Evolutionary conservation across 768 basidiomycete species (phyloP), one percentile per base, ranked within the genome.

Genomic region (Crucibulum laeve): DNA sequence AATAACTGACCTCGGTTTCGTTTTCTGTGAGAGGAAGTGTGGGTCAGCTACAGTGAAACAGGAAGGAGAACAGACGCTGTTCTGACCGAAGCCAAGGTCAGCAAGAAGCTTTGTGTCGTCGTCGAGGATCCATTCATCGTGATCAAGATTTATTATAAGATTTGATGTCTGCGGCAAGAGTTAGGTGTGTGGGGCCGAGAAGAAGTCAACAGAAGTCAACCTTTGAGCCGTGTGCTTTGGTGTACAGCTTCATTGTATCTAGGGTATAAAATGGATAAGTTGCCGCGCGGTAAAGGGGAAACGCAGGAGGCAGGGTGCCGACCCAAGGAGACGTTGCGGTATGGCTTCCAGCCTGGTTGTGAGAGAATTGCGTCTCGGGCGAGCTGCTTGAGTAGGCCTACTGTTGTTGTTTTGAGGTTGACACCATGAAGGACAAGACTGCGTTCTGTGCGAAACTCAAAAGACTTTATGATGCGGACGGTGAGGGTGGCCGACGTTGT

Each of bases 161-260:
- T 99, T 98, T 24, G 88, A 88, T 1, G 94, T 95, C 95, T 97
- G 54, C 13, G 25, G 30, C 39, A 45, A 26, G 36, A 40, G 21
- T 30, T n/a, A 30, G 8, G n/a, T 30, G 8, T 8, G 4, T 32
- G 28, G 14, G 18, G 23, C 25, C 11, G 26, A 26, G 36, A 25
- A 13, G n/a, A 43, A 24, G 28, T 8, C 8, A n/a, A 30, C 8
- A 30, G 28, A 30, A 8, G 48, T 63, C 15, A 40, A 87, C 95
- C 79, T 99, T 99, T 42, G 91, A 77, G 8, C 94, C 93, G 57
- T 98, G 95, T 2, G 95, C 96, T 58, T 82, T 84, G 3, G 91
- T 89, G 60, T 99, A 99, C 14, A 97, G 65, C 60, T 99, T 99
- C 45, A 98, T 54, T 8, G 94, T 94, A 62, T 99, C 94, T 96